A percentile compares a stretch with the other conserved stretches of the same genome.
Conservation (phyloP, 108 stramenopile species). For the Nitzschia palea region DNA sequence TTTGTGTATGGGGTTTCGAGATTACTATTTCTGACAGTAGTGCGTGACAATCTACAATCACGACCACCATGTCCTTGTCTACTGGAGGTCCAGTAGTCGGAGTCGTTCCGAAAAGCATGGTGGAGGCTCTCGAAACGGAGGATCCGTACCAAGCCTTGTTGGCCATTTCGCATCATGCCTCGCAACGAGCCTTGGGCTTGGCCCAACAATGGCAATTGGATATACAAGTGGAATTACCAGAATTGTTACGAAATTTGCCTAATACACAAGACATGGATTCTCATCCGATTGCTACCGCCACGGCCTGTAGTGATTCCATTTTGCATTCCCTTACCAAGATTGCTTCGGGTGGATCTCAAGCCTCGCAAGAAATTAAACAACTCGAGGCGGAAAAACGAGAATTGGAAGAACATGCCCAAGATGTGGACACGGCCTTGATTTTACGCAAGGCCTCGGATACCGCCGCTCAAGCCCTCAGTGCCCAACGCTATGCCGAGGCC, state of each 20-base stretch:
- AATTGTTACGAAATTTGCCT: constrained; percentile 11
- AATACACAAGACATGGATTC: constrained; percentile 20
- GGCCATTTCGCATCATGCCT: constrained; percentile 38
- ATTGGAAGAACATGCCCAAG: constrained; percentile 58
- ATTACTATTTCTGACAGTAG: too few species aligned
- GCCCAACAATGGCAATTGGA: constrained; percentile 32
- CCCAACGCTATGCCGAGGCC: constrained; percentile 54
- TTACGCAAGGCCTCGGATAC: constrained; percentile 49
- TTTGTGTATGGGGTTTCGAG: too few species aligned
- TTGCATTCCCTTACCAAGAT: constrained; percentile 76
- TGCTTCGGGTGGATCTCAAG: constrained; percentile 78
- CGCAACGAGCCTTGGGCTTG: constrained; percentile 32
- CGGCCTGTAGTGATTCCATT: constrained; percentile 75
- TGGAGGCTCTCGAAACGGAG: constrained; percentile 50
- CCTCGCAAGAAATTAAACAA: constrained; percentile 71
- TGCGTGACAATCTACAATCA: too few species aligned
- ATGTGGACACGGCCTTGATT: constrained; percentile 63
- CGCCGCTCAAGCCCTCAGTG: constrained; percentile 51
- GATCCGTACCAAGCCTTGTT: constrained; percentile 55
- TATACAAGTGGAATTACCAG: constrained; percentile 27
- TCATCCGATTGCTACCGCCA: constrained; percentile 52
- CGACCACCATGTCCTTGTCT: too few species aligned
- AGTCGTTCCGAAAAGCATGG: constrained; percentile 47
- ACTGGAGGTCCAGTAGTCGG: too few species aligned
- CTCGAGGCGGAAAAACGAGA: constrained; percentile 70